These are phyloP conservation scores for Pseudoneurospora amorphoporcata DNA, from an alignment of 495 filamentous ascomycete genomes.

Conservation along the genomic window DNA sequence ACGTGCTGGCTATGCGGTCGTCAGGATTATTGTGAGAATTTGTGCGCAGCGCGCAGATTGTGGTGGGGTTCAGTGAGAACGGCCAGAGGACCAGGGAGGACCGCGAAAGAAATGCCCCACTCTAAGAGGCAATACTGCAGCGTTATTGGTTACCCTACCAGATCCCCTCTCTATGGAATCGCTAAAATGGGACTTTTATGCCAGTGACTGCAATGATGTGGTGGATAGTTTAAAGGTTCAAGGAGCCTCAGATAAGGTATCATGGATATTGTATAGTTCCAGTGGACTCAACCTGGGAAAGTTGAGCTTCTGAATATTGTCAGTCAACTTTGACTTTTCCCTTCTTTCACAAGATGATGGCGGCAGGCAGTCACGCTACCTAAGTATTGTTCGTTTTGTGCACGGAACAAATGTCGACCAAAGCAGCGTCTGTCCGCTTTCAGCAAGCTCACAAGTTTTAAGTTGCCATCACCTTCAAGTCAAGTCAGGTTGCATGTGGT, in stretches of 20 bases:
- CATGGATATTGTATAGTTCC: neutral
- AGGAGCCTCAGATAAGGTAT: neutral
- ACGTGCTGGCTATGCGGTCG: conserved; percentile 3
- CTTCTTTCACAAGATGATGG: neutral
- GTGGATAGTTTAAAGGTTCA: neutral
- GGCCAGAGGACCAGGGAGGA: conserved; percentile 6
- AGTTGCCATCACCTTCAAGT: neutral
- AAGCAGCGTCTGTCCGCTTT: neutral
- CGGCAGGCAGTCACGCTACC: neutral
- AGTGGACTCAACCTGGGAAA: neutral
- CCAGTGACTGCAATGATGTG: neutral
- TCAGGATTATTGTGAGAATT: conserved; percentile 25
- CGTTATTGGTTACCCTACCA: neutral
- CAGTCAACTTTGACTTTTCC: neutral
- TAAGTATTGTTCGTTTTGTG: neutral
- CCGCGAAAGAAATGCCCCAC: conserved; percentile 24
- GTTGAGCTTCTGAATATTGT: neutral
- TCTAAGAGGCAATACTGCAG: neutral
- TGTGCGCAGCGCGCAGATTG: conserved; percentile 20
- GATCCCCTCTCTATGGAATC: neutral
- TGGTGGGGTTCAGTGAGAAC: conserved; percentile 23
- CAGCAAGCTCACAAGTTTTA: neutral
- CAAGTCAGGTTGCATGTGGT: neutral
- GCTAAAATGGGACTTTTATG: neutral
- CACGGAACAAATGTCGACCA: neutral